Evolutionary conservation across 2,329 filamentous ascomycete species (phyloP).

Genomic region (Sporothrix phasma): DNA sequence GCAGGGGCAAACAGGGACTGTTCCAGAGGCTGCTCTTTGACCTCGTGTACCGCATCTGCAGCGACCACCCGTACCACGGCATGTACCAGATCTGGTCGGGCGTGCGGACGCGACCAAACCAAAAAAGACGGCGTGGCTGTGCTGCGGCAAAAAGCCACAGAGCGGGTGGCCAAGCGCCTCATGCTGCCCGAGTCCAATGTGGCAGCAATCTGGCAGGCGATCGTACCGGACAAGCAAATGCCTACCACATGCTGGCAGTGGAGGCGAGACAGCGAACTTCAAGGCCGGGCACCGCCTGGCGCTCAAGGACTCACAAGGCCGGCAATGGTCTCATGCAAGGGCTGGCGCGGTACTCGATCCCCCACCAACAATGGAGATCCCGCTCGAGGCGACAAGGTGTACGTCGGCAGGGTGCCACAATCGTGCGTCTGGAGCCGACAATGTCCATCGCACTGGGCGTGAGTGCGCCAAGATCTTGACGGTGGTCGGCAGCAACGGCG

Average conservation of each 20-base stretch:
- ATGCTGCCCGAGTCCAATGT: slow-evolving; percentile 38
- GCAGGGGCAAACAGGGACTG: slow-evolving; percentile 51
- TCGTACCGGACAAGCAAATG: slow-evolving; percentile 64
- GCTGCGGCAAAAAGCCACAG: slow-evolving; percentile 65
- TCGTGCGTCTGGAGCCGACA: slow-evolving; percentile 59
- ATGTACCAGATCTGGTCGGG: slow-evolving; percentile 95
- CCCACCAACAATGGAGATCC: slow-evolving; percentile 85
- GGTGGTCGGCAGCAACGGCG: slow-evolving; percentile 65
- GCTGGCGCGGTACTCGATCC: slow-evolving; percentile 58
- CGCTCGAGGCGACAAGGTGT: slow-evolving; percentile 65
- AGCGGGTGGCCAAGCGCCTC: slow-evolving; percentile 54
- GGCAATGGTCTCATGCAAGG: slow-evolving; percentile 54
- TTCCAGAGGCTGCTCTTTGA: slow-evolving; percentile 71
- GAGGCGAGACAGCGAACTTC: slow-evolving; percentile 55
- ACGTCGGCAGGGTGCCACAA: slow-evolving; percentile 56
- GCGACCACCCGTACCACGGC: slow-evolving; percentile 89
- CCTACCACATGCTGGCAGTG: slow-evolving; percentile 54
- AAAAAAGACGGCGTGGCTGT: slow-evolving; percentile 64
- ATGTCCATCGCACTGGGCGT: slow-evolving; percentile 85
- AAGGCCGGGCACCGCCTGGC: slow-evolving; percentile 56
- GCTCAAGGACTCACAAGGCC: slow-evolving; percentile 46
- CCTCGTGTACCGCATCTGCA: slow-evolving; percentile 74
- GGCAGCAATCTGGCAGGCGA: slow-evolving; percentile 54
- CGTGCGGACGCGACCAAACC: slow-evolving; percentile 56
- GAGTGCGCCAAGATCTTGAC: slow-evolving; percentile 88